phyloP scores from a whole-genome alignment of 2,329 filamentous ascomycete genomes.

The Neocucurbitaria cava region DNA sequence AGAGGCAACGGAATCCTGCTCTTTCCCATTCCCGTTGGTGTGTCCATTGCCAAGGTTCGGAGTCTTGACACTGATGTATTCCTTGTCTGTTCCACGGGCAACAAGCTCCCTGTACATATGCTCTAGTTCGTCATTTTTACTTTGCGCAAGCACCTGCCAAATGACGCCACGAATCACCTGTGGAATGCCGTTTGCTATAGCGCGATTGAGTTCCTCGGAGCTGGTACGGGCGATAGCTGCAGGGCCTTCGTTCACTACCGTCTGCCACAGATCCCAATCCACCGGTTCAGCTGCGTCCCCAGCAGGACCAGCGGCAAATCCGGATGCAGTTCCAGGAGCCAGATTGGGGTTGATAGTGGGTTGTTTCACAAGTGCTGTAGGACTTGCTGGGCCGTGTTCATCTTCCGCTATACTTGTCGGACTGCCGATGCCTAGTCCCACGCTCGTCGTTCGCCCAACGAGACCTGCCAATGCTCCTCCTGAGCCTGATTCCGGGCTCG shows the following conservation, averaged over 20 bases:
- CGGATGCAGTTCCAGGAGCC: conserved; percentile 84
- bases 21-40: conserved; percentile 56
- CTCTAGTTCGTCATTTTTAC: conserved; percentile 91
- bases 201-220: conserved; percentile 85
- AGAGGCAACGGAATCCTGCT: conserved; percentile 72
- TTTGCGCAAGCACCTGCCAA: conserved; percentile 96
- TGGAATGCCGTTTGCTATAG: conserved; percentile 92
- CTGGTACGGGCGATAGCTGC: conserved; percentile 87
- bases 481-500: conserved; percentile 53
- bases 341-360: conserved; percentile 72
- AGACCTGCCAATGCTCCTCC: conserved; percentile 53
- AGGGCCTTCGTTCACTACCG: conserved; percentile 92
- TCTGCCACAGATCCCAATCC: conserved; percentile 99
- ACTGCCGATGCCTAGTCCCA: conserved; percentile 56
- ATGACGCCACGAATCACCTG: conserved; percentile 96
- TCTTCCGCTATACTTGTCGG: conserved; percentile 58
- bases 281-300: conserved; percentile 74
- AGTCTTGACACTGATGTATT: conserved; percentile 49
- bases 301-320: conserved; percentile 77
- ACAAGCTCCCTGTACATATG: conserved; percentile 83
- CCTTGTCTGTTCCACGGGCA: conserved; percentile 80
- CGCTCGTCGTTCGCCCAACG: conserved; percentile 50
- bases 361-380: conserved; percentile 57
- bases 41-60: conserved; percentile 56
- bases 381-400: conserved; percentile 34